Base-by-base conservation (phyloP, 768 basidiomycete genomes). In the Tricholoma sp. region DNA sequence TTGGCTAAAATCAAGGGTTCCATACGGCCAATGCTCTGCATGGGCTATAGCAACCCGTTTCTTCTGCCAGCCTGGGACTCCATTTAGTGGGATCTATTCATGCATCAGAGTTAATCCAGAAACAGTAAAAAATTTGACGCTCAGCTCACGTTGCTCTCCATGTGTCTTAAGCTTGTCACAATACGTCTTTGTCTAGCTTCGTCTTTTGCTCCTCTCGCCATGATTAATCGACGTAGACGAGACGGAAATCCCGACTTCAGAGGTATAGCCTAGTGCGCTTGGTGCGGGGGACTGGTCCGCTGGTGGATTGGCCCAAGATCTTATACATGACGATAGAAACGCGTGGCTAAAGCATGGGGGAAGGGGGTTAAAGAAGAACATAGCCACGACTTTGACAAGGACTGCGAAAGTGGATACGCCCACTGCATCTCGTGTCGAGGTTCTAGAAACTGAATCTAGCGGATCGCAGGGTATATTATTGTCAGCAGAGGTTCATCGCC, bases 371-470 rank as follows among this genome's bases (percentile, higher is more conserved):
- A 49, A 46, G 43, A 60, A 53, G 41, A 54, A 27, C 45, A 57
- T 56, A 45, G 56, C 55, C 55, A 46, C 55, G 46, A 45, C 32
- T 21, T 50, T 49, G 45, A 56, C 55, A 47, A 56, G 10, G 31
- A 46, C 47, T 50, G 27, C 47, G 29, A 22, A 50, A 18, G 29
- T 29, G 29, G 16, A 19, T 31, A 18, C 47, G 29, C 27, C 47
- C 47, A 50, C 47, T 16, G 27, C 47, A 47, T 27, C 22, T 22
- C 47, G n/a, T 50, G 27, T 18, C 27, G 47, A 29, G 24, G 29
- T 31, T 50, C 47, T 14, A 18, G 16, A 31, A 31, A n/a, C 10
- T 10, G 29, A n/a, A 49, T 29, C 24, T 49, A 49, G 27, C 14
- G 16, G 12, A 18, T 29, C 47, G 21, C 45, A 5, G 11, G 6